phyloP scores from a whole-genome alignment of 139 green algal genomes.

The Volvox reticuliferus region DNA sequence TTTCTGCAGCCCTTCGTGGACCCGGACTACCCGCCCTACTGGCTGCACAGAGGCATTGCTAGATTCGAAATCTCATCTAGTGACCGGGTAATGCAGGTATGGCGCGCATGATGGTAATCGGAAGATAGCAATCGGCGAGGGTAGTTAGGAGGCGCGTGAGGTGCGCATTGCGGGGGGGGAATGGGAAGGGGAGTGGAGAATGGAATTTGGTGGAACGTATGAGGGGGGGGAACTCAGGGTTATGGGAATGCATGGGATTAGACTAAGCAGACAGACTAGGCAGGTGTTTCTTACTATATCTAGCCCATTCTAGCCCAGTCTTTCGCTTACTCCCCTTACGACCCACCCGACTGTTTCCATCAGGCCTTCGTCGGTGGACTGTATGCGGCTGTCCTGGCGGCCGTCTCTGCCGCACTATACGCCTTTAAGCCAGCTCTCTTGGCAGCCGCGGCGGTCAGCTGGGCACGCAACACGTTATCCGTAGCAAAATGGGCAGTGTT shows the following conservation, averaged over 20 bases:
- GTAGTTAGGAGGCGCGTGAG: no score
- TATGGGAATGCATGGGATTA: no score
- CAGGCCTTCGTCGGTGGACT: conserved; percentile 20
- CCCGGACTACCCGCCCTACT: conserved; percentile 14
- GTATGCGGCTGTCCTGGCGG: conserved; percentile 15
- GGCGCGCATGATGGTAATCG: neutral
- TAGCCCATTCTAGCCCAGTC: no score
- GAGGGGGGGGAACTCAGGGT: no score
- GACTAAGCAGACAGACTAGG: no score
- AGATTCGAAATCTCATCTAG: neutral
- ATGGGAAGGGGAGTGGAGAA: no score
- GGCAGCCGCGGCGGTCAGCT: conserved; percentile 46
- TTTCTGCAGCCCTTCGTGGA: conserved; percentile 19
- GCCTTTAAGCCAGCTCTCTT: conserved; percentile 38
- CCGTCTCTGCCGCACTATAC: conserved; percentile 6
- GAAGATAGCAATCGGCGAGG: no score
- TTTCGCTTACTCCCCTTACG: neutral
- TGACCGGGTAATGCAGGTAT: conserved; percentile 26
- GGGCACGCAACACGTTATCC: conserved; percentile 50
- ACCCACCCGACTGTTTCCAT: neutral
- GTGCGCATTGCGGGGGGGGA: no score
- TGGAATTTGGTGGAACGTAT: no score
- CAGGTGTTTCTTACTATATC: no score
- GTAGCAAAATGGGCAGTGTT: conserved; percentile 52
- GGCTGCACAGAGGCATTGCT: conserved; percentile 33